Conservation (phyloP, 805 yeast species). For the Yarrowia alimentaria region DNA sequence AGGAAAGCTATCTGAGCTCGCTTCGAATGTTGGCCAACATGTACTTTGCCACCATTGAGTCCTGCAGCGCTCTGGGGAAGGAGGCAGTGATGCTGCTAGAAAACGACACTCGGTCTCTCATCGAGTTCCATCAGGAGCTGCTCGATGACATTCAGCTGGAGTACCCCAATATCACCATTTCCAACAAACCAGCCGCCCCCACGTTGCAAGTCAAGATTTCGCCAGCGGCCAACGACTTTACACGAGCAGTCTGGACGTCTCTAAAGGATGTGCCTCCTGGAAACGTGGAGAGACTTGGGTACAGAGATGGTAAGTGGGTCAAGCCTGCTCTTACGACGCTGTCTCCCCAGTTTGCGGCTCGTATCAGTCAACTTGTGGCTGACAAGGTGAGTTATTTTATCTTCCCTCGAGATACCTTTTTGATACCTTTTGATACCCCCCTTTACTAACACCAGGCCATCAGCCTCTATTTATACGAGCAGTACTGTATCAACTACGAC, state of each 20-base stretch:
- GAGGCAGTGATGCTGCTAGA: constrained; percentile 9
- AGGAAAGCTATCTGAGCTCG: constrained; percentile 13
- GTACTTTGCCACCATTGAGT: constrained; percentile 23
- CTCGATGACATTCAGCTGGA: constrained; percentile 17
- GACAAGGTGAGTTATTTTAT: constrained; percentile 9
- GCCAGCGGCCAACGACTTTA: constrained; percentile 1
- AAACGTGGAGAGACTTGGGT: background rate
- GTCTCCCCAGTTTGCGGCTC: constrained; percentile 19
- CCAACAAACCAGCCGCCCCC: constrained; percentile 13
- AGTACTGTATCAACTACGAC: constrained; percentile 27
- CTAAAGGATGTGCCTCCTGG: constrained; percentile 15
- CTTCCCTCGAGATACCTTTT: background rate
- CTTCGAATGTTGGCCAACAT: constrained; percentile 21
- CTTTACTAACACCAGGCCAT: constrained; percentile 22
- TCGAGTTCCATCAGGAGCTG: constrained; percentile 21
- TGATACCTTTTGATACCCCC: constrained; percentile 13
- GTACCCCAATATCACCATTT: constrained; percentile 16
- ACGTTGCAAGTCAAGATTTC: constrained; percentile 5
- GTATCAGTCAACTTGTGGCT: constrained; percentile 26
- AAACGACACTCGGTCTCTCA: constrained; percentile 16
- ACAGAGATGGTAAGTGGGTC: constrained; percentile 9
- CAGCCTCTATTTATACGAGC: constrained; percentile 13
- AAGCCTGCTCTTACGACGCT: constrained; percentile 15
- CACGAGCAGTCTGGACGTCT: constrained; percentile 13
- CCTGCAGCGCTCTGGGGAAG: constrained; percentile 2